Base-by-base conservation (phyloP, 2,329 filamentous ascomycete genomes). In the Fusarium humuli region DNA sequence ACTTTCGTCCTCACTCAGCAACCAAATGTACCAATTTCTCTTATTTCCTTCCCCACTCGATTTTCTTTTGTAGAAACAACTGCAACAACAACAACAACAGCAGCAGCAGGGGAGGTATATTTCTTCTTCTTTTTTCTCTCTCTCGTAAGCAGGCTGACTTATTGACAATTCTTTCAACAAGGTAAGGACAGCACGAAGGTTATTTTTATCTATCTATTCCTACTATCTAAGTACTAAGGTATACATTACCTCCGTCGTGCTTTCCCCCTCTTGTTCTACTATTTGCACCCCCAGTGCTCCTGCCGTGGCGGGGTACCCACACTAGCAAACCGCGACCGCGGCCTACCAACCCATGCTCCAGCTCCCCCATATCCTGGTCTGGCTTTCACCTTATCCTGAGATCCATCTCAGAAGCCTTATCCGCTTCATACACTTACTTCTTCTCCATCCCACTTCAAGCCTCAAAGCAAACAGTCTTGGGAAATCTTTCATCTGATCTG, bases 241-340 rank as follows among this genome's bases (percentile, higher is more conserved):
- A 37, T 37, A 37, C 34, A n/a, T 37, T 49, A 42, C 14, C 29
- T 55, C 18, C 25, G 48, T 46, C 37, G 22, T 45, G 34, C 46
- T 18, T 62, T 25, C 44, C 53, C 48, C 52, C 41, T 63, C 45
- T 44, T 52, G 48, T 48, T 63, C 52, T 74, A 59, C 62, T 72
- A 61, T 52, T 53, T 73, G 57, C 69, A 74, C 73, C 71, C 65
- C 69, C 50, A 50, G 50, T 60, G 46, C 61, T 71, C 48, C 30
- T 61, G 59, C 59, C 57, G 54, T 78, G 66, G 76, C 72, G 75
- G 75, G 76, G 77, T 77, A 75, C 73, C 79, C 79, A 81, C 79
- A 77, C 75, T 73, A 80, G 78, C 79, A 81, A 67, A 70, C 70
- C 53, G 54, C 54, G 71, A 73, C 65, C 71, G 70, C 70, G 63